Percentiles rank a stretch among this genome's conserved stretches.
These are phyloP conservation scores for Dujonia santamariae DNA, from an alignment of 1,139 yeast species.

Conservation along the genomic window DNA sequence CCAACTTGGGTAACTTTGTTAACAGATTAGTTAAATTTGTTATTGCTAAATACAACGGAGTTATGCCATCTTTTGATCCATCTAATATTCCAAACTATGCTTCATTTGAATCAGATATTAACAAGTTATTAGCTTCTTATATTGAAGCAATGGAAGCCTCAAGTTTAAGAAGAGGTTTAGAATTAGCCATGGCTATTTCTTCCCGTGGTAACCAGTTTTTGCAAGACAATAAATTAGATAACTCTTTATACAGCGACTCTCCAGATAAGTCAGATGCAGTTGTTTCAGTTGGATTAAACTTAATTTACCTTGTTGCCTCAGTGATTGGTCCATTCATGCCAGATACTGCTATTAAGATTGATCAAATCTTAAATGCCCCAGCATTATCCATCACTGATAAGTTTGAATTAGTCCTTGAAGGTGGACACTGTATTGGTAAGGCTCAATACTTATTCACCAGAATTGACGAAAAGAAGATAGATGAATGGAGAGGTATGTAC, in stretches of 20 bases:
- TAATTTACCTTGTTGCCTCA: conserved; percentile 79
- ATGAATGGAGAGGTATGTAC: conserved; percentile 80
- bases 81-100: conserved; percentile 48
- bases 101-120: conserved; percentile 54
- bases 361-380: conserved; percentile 81
- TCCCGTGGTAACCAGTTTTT: conserved; percentile 92
- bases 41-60: conserved; percentile 88
- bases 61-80: conserved; percentile 63
- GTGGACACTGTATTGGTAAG: conserved; percentile 86
- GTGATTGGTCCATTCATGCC: conserved; percentile 90
- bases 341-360: conserved; percentile 66
- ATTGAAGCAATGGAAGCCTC: conserved; percentile 73
- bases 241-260: conserved; percentile 68
- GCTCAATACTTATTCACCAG: conserved; percentile 89
- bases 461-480: conserved; percentile 87
- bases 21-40: conserved; percentile 90
- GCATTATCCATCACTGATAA: conserved; percentile 71
- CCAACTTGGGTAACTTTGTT: conserved; percentile 95
- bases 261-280: conserved; percentile 91
- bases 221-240: conserved; percentile 94
- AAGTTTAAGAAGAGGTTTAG: conserved; percentile 84
- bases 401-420: conserved; percentile 64
- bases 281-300: conserved; percentile 85
- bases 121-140: conserved; percentile 58
- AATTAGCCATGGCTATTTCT: conserved; percentile 85